Evolutionary conservation across 345 rosid genomes (phyloP).

Genomic region (Gossypium herbaceum): DNA sequence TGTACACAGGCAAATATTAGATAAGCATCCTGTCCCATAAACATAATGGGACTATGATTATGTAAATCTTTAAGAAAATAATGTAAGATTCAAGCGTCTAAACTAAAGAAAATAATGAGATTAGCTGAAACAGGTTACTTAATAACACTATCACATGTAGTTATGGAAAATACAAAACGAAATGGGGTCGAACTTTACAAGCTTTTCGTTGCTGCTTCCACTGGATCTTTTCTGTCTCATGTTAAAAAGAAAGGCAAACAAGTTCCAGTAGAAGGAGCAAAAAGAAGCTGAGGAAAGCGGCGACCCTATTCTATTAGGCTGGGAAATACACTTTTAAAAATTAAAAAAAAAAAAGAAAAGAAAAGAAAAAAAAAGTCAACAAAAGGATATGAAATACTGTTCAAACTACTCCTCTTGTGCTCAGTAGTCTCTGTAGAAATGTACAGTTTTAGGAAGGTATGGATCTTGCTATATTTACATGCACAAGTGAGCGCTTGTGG

Average conservation of each 20-base stretch:
- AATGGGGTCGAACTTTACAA: constrained; percentile 44
- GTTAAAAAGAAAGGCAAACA: constrained; percentile 38
- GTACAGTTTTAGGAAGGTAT: constrained; percentile 22
- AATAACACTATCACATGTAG: not conserved
- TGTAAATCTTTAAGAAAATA: not conserved
- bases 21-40: no score
- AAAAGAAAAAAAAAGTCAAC: not conserved
- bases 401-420: constrained; percentile 14
- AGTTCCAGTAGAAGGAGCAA: constrained; percentile 85
- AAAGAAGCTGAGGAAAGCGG: constrained; percentile 66
- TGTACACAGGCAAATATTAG: not conserved
- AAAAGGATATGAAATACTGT: not conserved
- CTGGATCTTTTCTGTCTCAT: constrained; percentile 59
- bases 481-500: not conserved
- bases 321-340: not conserved
- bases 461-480: constrained; percentile 15
- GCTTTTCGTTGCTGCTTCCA: constrained; percentile 99
- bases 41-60: not conserved
- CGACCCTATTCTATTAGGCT: constrained; percentile 17
- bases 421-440: not conserved
- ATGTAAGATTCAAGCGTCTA: not conserved
- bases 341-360: not conserved
- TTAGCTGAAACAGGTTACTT: not conserved
- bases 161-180: constrained; percentile 8
- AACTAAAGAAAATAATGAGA: not conserved